Evolutionary conservation across 495 filamentous ascomycete genomes (phyloP), one percentile per base, ranked within the genome.

Genomic region (Venustampulla echinocandica): DNA sequence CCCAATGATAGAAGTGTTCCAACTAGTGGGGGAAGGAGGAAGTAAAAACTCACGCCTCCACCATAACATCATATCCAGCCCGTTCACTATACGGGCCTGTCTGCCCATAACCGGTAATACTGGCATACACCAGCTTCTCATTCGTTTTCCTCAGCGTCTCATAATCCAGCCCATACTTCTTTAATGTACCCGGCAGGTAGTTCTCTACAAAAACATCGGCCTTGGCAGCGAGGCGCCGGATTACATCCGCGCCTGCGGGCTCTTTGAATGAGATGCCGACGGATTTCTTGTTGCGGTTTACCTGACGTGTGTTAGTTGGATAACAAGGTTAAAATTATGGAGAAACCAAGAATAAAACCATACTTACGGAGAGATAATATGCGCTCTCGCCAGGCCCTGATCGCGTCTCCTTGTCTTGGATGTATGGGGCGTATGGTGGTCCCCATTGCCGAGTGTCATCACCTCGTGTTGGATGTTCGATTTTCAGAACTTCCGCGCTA

Each of bases 31-130:
- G n/a, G n/a, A n/a, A n/a, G n/a, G 21, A 9, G 15, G 30, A 25
- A n/a, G 22, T 2, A 32, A 32, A 3, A 15, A 44, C 42, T 32
- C 17, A 44, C 36, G 89, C 90, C 64, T 96, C 90, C 0, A 96
- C 90, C 87, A 97, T 96, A 46, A 97, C 90, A 64, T 97, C 90
- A 69, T 97, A 97, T 10, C 90, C 90, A 4, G 90, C 87, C 7
- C 90, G 75, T 42, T 80, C 76, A 22, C 83, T 82, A 63, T 93
- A 95, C 0, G 90, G 90, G 0, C 90, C 90, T 3, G 84, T 92
- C 61, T 96, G 92, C 4, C 90, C 90, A 47, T 76, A 77, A 11
- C 76, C 76, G 2, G 74, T 78, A 24, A 80, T 76, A 24, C 71
- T 75, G 2, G 76, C 74, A 46, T 80, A 80, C 38, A 80, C 75